A percentile compares a stretch with the other conserved stretches of the same genome.
These are phyloP conservation scores for Pythium plurisporium DNA, from an alignment of 352 stramenopile species.

Conservation along the genomic window DNA sequence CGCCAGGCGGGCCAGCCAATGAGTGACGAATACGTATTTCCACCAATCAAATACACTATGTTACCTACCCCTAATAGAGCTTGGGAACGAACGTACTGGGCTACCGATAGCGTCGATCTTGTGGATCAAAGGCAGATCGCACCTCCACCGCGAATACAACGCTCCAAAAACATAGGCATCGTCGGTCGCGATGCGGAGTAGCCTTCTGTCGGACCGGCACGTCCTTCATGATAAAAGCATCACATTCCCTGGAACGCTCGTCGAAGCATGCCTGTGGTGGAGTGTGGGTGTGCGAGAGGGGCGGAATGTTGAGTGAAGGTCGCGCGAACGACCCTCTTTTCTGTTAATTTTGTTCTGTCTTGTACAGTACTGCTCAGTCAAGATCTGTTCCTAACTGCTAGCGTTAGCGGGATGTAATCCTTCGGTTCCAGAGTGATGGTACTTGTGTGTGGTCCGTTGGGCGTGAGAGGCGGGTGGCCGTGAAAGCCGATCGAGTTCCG, in stretches of 20 bases:
- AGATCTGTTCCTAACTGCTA: slow-evolving; percentile 12
- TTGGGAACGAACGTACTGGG: too few species aligned
- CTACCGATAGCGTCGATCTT: too few species aligned
- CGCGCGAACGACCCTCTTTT: background rate
- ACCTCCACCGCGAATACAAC: too few species aligned
- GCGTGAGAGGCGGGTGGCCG: slow-evolving; percentile 28
- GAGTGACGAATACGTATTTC: background rate
- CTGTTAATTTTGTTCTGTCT: slow-evolving; percentile 4
- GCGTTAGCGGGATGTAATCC: background rate
- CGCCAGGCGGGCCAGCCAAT: slow-evolving; percentile 9
- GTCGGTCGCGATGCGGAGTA: too few species aligned
- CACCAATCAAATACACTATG: background rate
- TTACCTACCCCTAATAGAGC: slow-evolving; percentile 17
- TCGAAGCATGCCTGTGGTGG: background rate
- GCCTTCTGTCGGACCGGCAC: too few species aligned
- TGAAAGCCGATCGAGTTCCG: background rate
- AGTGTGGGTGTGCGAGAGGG: too few species aligned
- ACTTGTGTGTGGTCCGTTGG: slow-evolving; percentile 20
- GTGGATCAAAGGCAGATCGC: too few species aligned
- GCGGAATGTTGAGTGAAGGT: slow-evolving; percentile 12
- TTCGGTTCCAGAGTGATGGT: slow-evolving; percentile 13
- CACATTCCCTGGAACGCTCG: background rate
- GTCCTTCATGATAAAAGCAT: too few species aligned
- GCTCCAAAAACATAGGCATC: too few species aligned
- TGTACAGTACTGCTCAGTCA: background rate